Evolutionary conservation across 257 asterid genomes (phyloP).

Genomic region (Lantana camara): DNA sequence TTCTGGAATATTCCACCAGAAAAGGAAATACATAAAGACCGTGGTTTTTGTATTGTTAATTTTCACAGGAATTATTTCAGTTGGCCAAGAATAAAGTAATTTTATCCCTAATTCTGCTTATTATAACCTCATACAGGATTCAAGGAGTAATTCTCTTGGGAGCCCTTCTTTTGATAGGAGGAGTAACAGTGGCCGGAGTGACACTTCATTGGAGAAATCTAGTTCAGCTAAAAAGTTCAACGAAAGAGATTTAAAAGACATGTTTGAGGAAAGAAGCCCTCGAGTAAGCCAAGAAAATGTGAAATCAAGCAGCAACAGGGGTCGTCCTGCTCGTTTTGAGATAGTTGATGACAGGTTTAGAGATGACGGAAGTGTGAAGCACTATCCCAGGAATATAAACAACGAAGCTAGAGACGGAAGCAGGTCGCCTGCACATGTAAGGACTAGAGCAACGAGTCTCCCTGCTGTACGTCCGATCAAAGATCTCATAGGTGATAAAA

Average conservation of each 20-base stretch:
- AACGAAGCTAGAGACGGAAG: constrained; percentile 44
- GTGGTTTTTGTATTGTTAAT: too few species aligned
- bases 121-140: constrained; percentile 34
- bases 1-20: too few species aligned
- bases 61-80: not conserved
- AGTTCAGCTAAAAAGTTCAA: constrained; percentile 25
- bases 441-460: constrained; percentile 28
- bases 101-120: not conserved
- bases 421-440: constrained; percentile 50
- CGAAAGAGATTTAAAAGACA: constrained; percentile 40
- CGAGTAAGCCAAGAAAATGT: constrained; percentile 32
- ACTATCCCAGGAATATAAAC: constrained; percentile 40
- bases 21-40: too few species aligned
- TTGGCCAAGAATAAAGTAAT: not conserved
- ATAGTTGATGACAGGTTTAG: constrained; percentile 90
- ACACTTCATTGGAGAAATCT: constrained; percentile 42
- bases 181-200: constrained; percentile 40
- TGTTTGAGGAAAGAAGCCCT: constrained; percentile 64
- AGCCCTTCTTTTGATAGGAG: constrained; percentile 36
- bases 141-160: constrained; percentile 26
- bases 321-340: constrained; percentile 60
- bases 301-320: constrained; percentile 43
- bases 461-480: constrained; percentile 39
- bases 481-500: constrained; percentile 47
- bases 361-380: constrained; percentile 63